These are phyloP conservation scores for Claviceps sp. DNA, from an alignment of 2,329 filamentous ascomycete species.

Conservation along the genomic window DNA sequence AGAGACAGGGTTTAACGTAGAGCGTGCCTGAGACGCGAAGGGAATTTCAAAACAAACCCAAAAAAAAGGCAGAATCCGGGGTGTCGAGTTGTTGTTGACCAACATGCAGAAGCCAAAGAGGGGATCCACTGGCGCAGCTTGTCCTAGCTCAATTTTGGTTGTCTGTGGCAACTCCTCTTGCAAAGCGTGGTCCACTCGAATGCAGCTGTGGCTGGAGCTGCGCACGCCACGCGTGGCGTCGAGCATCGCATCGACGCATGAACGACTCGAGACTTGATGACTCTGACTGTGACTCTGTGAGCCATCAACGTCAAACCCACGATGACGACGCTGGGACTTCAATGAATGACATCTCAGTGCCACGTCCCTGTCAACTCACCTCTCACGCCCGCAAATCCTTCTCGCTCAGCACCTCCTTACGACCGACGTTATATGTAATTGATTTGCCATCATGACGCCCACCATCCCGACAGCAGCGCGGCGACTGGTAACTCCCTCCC, in stretches of 20 bases:
- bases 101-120: background rate
- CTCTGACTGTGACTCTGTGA: no score
- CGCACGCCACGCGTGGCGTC: conserved; percentile 5
- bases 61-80: background rate
- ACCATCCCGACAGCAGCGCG: conserved; percentile 16
- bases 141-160: conserved; percentile 18
- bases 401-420: background rate
- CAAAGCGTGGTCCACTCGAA: background rate
- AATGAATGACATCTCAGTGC: background rate
- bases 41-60: background rate
- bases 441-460: background rate
- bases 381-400: background rate
- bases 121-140: conserved; percentile 20
- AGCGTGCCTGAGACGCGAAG: background rate
- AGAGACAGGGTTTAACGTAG: background rate
- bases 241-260: no score
- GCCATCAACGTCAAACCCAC: no score
- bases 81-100: conserved; percentile 6
- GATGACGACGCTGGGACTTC: no score
- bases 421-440: background rate
- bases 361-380: background rate
- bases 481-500: conserved; percentile 13
- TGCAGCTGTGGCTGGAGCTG: background rate
- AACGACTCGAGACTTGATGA: no score
- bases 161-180: conserved; percentile 25